These are phyloP conservation scores for Diaporthe sp. DNA, from an alignment of 2,329 filamentous ascomycete genomes.

Conservation along the genomic window DNA sequence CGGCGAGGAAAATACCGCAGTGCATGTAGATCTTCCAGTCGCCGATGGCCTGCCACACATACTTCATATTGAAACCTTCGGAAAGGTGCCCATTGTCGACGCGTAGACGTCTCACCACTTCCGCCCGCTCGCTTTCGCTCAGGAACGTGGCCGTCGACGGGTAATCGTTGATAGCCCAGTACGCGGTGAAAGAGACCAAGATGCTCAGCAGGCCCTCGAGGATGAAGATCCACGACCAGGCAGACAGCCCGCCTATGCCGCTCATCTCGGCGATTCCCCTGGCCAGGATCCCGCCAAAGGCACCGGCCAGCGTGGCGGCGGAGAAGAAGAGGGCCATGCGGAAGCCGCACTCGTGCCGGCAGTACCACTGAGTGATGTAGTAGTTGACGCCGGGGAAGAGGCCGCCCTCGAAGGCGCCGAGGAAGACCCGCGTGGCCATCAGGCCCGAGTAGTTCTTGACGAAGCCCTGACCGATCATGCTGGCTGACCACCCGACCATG, in stretches of 20 bases:
- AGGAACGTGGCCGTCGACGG: slow-evolving; percentile 67
- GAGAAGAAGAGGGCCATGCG: slow-evolving; percentile 74
- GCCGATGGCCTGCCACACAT: slow-evolving; percentile 67
- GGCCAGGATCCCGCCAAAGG: slow-evolving; percentile 74
- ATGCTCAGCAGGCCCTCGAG: slow-evolving; percentile 70
- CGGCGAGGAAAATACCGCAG: slow-evolving; percentile 74
- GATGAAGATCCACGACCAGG: slow-evolving; percentile 88
- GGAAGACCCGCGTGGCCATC: slow-evolving; percentile 66
- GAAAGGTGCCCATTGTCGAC: slow-evolving; percentile 62
- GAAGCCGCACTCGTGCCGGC: slow-evolving; percentile 70
- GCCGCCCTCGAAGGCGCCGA: slow-evolving; percentile 72
- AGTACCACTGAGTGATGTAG: slow-evolving; percentile 71
- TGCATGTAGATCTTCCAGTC: slow-evolving; percentile 71
- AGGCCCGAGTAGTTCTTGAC: slow-evolving; percentile 65
- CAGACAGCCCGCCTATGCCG: slow-evolving; percentile 63
- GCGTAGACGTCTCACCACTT: slow-evolving; percentile 59
- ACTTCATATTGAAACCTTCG: slow-evolving; percentile 71
- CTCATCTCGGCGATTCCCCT: slow-evolving; percentile 72
- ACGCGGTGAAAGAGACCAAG: slow-evolving; percentile 56
- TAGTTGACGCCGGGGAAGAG: slow-evolving; percentile 72
- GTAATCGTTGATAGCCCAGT: slow-evolving; percentile 68
- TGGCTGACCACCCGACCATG: slow-evolving; percentile 56
- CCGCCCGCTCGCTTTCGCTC: slow-evolving; percentile 56
- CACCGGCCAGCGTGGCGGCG: slow-evolving; percentile 71
- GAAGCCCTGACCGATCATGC: slow-evolving; percentile 58